phyloP scores from a whole-genome alignment of 345 rosid genomes.

The Rubroshorea leprosula region DNA sequence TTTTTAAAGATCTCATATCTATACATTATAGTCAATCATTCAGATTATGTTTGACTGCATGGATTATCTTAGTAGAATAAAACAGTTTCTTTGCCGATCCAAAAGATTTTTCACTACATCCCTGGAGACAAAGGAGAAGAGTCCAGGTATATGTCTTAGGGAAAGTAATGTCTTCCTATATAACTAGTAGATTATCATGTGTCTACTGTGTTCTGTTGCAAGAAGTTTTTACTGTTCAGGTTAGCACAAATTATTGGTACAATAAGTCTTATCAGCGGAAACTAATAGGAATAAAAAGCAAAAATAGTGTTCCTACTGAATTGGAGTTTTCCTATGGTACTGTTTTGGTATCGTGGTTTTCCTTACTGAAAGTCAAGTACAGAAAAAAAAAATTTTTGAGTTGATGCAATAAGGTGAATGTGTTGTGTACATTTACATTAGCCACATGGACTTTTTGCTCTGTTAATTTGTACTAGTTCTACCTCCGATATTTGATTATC shows the following conservation, averaged over 20 bases:
- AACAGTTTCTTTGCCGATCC: neutral
- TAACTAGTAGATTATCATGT: neutral
- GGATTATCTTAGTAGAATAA: neutral
- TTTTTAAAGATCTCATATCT: neutral
- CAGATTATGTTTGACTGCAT: neutral
- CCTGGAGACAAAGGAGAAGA: neutral
- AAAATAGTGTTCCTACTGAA: too few species aligned
- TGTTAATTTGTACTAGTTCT: neutral
- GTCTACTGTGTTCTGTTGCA: neutral
- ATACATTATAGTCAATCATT: neutral
- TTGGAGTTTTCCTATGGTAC: too few species aligned
- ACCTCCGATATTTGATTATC: neutral
- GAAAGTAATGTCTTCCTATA: conserved; percentile 3
- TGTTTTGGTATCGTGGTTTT: too few species aligned
- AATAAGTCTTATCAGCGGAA: neutral
- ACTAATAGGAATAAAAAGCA: neutral
- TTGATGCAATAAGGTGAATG: too few species aligned
- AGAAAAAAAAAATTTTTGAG: too few species aligned
- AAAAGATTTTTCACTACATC: conserved; percentile 1
- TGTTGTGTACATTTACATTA: too few species aligned
- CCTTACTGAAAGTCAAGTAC: too few species aligned
- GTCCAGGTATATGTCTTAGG: conserved; percentile 2
- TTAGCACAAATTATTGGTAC: too few species aligned
- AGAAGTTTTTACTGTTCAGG: neutral
- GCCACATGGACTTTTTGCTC: too few species aligned